Evolutionary conservation across 306 rosid species (phyloP).

Genomic region (Ochetophila trinervis): DNA sequence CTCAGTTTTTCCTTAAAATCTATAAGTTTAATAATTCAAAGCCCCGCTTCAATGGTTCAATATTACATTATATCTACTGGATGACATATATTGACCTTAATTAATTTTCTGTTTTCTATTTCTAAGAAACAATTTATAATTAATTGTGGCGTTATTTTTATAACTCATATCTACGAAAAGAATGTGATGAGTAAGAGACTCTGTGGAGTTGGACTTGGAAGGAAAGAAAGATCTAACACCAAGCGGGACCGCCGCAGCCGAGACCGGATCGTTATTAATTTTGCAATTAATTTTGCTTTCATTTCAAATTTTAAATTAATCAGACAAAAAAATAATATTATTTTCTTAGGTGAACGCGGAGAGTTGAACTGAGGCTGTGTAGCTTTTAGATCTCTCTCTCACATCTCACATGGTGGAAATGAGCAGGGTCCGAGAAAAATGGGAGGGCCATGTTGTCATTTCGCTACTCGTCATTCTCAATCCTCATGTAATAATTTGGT

Average conservation of each 20-base stretch:
- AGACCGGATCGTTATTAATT: constrained; percentile 59
- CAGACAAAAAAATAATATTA: no score
- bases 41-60: no score
- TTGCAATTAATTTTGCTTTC: not conserved
- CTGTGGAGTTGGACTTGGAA: not conserved
- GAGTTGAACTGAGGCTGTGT: not conserved
- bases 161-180: not conserved
- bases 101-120: no score
- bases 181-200: not conserved
- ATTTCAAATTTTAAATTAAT: not conserved
- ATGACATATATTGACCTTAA: no score
- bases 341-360: no score
- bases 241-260: constrained; percentile 58
- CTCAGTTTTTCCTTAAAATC: not conserved
- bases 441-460: constrained; percentile 10
- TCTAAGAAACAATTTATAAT: no score
- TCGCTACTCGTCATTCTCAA: no score
- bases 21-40: not conserved
- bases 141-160: no score
- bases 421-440: not conserved
- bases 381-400: not conserved
- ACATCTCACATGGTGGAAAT: constrained; percentile 5
- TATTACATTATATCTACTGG: no score
- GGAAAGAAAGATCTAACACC: constrained; percentile 24
- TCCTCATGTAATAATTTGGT: no score